Evolutionary conservation across 83 land plant species (phyloP).

Genomic region (Picea mariana): DNA sequence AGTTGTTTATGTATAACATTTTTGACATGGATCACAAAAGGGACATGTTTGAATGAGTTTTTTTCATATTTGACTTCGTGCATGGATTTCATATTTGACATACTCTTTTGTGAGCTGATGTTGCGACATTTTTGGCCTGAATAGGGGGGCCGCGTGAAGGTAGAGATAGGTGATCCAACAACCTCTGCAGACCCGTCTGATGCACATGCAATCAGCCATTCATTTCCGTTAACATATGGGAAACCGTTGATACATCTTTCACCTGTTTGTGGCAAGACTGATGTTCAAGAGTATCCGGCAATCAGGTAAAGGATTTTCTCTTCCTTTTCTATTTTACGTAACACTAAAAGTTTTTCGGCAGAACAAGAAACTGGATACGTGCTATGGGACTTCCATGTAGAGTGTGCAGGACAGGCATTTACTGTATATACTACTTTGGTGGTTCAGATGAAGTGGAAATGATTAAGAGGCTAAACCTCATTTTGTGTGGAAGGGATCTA

Average conservation of each 20-base stretch:
- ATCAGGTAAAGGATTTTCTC: constrained; percentile 32
- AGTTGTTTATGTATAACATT: background rate
- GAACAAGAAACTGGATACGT: no score
- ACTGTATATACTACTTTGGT: background rate
- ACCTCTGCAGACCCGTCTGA: constrained; percentile 72
- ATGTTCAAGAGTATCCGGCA: constrained; percentile 59
- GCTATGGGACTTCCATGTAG: background rate
- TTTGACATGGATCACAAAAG: background rate
- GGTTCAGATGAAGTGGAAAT: background rate
- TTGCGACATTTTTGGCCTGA: constrained; percentile 3
- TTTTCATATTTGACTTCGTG: background rate
- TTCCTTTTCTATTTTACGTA: background rate
- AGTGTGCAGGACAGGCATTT: background rate
- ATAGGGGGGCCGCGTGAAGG: constrained; percentile 79
- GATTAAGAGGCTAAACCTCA: no score
- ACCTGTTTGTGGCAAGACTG: constrained; percentile 40
- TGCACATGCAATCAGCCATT: constrained; percentile 60
- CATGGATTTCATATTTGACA: background rate
- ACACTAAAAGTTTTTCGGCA: background rate
- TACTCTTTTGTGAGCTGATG: background rate
- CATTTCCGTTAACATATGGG: constrained; percentile 89
- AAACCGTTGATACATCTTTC: constrained; percentile 89
- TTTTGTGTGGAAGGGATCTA: no score
- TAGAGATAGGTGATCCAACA: constrained; percentile 80
- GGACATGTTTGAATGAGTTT: background rate